phyloP scores from a whole-genome alignment of 139 green algal species.

The Chlamydomonas sp. region DNA sequence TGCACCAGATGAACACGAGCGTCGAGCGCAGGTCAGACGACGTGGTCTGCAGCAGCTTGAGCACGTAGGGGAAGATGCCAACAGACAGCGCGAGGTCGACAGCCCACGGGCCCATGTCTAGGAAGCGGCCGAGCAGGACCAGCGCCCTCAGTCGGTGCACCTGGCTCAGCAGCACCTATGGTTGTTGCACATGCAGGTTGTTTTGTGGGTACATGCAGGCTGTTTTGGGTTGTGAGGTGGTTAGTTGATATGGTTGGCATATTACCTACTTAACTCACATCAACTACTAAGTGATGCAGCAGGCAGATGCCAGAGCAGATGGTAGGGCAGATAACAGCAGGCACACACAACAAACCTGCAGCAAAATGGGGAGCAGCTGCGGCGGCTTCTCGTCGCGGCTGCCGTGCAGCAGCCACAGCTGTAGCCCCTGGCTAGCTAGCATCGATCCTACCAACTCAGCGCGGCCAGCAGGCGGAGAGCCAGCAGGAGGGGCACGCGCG shows the following conservation, averaged over 20 bases:
- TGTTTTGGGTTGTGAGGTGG: no score
- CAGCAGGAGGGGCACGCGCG: no score
- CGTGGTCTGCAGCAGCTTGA: constrained; percentile 99
- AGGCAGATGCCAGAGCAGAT: no score
- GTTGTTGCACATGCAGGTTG: no score
- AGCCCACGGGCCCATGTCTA: constrained; percentile 95
- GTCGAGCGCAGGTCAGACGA: constrained; percentile 82
- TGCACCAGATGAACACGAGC: constrained; percentile 98
- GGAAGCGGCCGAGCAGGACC: constrained; percentile 88
- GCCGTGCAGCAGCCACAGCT: constrained; percentile 92
- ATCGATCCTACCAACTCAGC: no score
- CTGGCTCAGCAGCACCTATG: constrained; percentile 95
- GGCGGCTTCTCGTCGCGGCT: constrained; percentile 74
- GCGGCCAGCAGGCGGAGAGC: no score
- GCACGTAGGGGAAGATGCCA: constrained; percentile 98
- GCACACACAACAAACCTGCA: constrained; percentile 78
- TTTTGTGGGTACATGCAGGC: no score
- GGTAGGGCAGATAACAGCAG: no score
- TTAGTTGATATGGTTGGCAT: no score
- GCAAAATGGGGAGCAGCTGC: constrained; percentile 97
- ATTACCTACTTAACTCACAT: no score
- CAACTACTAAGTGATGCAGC: no score
- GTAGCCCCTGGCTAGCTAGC: no score
- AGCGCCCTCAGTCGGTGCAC: constrained; percentile 88
- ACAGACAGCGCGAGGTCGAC: constrained; percentile 94